A percentile compares a stretch with the other conserved stretches of the same genome.
These are phyloP conservation scores for Colletotrichum acutatum DNA, from an alignment of 2,329 filamentous ascomycete species.

Conservation along the genomic window DNA sequence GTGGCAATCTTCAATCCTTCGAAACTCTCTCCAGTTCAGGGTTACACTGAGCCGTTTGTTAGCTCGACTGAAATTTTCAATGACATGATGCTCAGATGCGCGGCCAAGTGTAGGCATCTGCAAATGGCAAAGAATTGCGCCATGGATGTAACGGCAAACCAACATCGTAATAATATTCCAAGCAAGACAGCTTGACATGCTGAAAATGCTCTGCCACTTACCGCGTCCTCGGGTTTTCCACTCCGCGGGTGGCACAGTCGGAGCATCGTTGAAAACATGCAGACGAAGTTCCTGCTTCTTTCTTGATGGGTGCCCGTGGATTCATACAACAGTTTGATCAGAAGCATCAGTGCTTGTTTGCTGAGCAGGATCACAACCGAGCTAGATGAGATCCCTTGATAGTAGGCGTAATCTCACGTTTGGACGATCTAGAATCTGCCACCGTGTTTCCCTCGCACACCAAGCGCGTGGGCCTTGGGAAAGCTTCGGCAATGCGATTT, in stretches of 20 bases:
- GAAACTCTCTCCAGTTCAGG: not conserved
- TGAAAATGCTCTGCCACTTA: not conserved
- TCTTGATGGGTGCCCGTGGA: not conserved
- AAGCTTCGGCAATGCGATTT: not conserved
- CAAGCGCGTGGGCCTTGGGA: not conserved
- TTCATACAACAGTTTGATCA: not conserved
- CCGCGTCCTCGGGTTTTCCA: not conserved
- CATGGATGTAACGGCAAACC: not conserved
- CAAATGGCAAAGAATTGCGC: not conserved
- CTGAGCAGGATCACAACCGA: not conserved
- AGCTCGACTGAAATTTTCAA: not conserved
- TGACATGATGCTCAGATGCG: not conserved
- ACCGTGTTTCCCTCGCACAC: not conserved
- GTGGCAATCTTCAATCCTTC: not conserved
- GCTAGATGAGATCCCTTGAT: not conserved
- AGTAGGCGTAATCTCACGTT: no score
- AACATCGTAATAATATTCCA: not conserved
- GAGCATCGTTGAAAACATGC: not conserved
- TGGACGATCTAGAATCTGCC: not conserved
- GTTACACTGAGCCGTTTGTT: not conserved
- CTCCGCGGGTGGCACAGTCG: no score
- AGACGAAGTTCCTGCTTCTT: not conserved
- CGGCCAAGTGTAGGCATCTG: not conserved
- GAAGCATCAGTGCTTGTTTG: not conserved
- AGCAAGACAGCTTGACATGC: not conserved